A percentile compares a stretch with the other conserved stretches of the same genome.
phyloP scores from a whole-genome alignment of 2,329 filamentous ascomycete species.

The Phialophora expanda region DNA sequence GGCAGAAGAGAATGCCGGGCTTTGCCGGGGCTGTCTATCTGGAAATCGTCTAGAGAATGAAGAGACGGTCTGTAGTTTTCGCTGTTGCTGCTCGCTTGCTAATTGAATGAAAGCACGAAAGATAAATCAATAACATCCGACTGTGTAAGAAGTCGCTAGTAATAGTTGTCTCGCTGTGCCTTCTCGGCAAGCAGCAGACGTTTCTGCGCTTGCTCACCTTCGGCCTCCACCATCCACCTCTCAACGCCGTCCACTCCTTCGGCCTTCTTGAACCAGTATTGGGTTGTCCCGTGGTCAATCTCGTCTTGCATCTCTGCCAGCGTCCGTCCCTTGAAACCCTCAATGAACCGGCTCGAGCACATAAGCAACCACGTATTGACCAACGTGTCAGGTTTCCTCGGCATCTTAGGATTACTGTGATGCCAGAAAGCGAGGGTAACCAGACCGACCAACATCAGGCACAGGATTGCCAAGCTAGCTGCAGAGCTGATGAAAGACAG shows the following conservation, averaged over 20 bases:
- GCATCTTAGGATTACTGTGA: slow-evolving; percentile 17
- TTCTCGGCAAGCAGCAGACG: background rate
- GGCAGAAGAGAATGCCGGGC: background rate
- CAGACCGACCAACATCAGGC: slow-evolving; percentile 15
- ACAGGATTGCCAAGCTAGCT: slow-evolving; percentile 13
- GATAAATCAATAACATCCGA: background rate
- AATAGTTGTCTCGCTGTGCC: slow-evolving; percentile 6
- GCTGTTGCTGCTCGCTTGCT: background rate
- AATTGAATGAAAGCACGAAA: background rate
- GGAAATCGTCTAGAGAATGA: background rate
- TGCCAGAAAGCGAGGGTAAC: slow-evolving; percentile 20
- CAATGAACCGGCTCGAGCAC: slow-evolving; percentile 19
- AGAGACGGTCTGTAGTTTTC: background rate
- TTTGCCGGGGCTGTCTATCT: background rate
- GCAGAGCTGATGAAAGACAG: slow-evolving; percentile 19
- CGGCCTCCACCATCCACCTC: slow-evolving; percentile 16
- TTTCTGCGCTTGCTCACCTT: slow-evolving; percentile 4
- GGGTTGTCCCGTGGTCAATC: slow-evolving; percentile 8
- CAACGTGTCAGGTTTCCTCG: slow-evolving; percentile 21
- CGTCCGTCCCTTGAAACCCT: slow-evolving; percentile 10
- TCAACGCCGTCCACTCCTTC: slow-evolving; percentile 7
- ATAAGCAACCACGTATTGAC: slow-evolving; percentile 27
- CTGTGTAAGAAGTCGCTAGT: background rate
- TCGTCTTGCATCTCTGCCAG: slow-evolving; percentile 13
- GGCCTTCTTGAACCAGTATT: slow-evolving; percentile 15